These are phyloP conservation scores for Chalciporus pseudorubinellus DNA, from an alignment of 768 basidiomycete species.

Conservation along the genomic window DNA sequence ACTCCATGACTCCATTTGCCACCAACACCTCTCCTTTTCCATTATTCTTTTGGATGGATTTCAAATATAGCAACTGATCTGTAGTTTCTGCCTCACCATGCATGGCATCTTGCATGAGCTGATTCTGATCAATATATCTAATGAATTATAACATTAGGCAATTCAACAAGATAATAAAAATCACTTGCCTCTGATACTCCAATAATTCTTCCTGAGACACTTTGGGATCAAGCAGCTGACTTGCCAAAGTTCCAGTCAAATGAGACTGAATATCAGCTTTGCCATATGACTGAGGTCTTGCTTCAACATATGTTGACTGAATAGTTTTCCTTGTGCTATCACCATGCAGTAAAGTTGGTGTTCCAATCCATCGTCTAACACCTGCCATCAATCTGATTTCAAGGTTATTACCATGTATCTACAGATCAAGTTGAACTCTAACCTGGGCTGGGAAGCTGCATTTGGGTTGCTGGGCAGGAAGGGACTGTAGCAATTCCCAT, in stretches of 20 bases:
- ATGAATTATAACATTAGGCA: not conserved
- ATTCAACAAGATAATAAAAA: not conserved
- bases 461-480: constrained; percentile 60
- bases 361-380: constrained; percentile 73
- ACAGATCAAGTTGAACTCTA: constrained; percentile 17
- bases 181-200: constrained; percentile 68
- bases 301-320: constrained; percentile 26
- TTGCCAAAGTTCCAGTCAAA: constrained; percentile 60
- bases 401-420: constrained; percentile 1
- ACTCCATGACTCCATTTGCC: constrained; percentile 14
- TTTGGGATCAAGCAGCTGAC: constrained; percentile 54
- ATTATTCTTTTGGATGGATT: constrained; percentile 45
- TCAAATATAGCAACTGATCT: constrained; percentile 55
- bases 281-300: constrained; percentile 27
- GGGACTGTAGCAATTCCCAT: constrained; percentile 69
- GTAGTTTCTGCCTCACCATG: constrained; percentile 52
- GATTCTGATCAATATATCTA: constrained; percentile 75
- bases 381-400: constrained; percentile 66
- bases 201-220: constrained; percentile 63
- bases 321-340: constrained; percentile 41
- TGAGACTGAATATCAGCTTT: constrained; percentile 29
- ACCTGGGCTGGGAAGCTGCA: constrained; percentile 39
- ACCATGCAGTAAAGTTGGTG: constrained; percentile 43
- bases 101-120: constrained; percentile 59
- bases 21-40: constrained; percentile 15